Base-by-base conservation (phyloP, 2,329 filamentous ascomycete genomes). In the Pyricularia pennisetigena region DNA sequence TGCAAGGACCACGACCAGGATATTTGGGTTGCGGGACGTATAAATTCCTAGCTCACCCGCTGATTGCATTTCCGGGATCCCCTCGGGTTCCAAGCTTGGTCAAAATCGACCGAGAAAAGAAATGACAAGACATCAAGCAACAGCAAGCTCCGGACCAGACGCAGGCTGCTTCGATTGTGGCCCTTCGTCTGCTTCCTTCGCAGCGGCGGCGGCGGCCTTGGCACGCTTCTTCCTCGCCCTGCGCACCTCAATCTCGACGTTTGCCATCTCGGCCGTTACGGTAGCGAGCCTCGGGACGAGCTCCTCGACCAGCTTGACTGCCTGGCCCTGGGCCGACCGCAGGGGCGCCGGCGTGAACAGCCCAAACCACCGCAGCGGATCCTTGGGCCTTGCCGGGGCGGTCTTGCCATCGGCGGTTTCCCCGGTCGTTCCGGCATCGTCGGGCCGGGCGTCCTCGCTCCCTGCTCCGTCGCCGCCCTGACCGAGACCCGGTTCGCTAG, bases 191-290 rank as follows among this genome's bases (percentile, higher is more conserved):
- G 64, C n/a, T 26, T 66, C 32, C 64, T 28, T 66, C 20, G 35
- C 64, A 20, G 30, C 64, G 29, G 63, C 41, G 16, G 41, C 63
- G 23, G 68, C 79, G 1, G 78, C 79, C 75, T 85, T 86, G 29
- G 81, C 80, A 49, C 83, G 78, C 77, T 76, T 82, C 78, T 88
- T 88, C 69, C 82, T 79, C 49, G 83, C 85, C 69, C 89, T 80
- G 54, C 89, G 82, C 68, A 94, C 87, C 71, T 90, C 85, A 67
- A 89, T 86, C 79, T 93, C 90, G 5, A 91, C 75, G n/a, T 78
- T 78, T 16, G 82, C 80, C 84, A 94, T 87, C 73, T 87, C 83
- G 30, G 81, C 81, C 49, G 82, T 81, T n/a, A 91, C 76, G 1
- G 82, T 83, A 7, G 82, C 82, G 9, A 93, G 78, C 57, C 78